Evolutionary conservation across 345 rosid species (phyloP), one percentile per base, ranked within the genome.

Genomic region (Adansonia digitata): DNA sequence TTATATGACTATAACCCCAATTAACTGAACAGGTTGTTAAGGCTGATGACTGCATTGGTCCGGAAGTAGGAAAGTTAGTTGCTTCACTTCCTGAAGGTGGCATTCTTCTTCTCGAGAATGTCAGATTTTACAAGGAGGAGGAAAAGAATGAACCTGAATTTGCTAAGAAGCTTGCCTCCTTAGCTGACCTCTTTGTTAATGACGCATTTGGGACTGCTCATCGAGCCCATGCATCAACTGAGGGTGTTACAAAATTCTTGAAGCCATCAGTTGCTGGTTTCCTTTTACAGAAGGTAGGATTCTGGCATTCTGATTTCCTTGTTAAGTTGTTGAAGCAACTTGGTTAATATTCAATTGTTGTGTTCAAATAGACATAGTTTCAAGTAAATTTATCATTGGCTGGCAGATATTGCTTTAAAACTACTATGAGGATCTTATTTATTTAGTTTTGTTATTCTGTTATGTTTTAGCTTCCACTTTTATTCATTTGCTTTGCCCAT

Each of bases 181-280:
- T 94, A 55, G 98, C 94, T 0, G 97, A 92, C 85, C 87, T 94
- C 43, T 94, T 81, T 75, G 97, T 94, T n/a, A 94, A 94, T 59
- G 98, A 94, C 81, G 97, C 98, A 24, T 94, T 94, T 24, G 98
- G 98, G 39, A 91, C 98, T 75, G 98, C 98, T 22, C 98, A 94
- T 62, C 83, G 98, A 81, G 98, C 98, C 69, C 98, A 94, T 86
- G 97, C 98, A 62, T 94, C 98, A 29, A 94, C 97, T 5, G 97
- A 94, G 76, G 98, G 98, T 45, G 98, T 91, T 62, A 89, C 98
- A 51, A 90, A 86, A 26, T 88, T 77, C 79, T 87, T 94, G 93
- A 94, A 90, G 83, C 98, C 98, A 74, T 87, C 98, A 1, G 96
- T 94, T 73, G 96, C 98, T 75, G 98, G 98, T 71, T 94, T 92